These are phyloP conservation scores for Ophiostoma sp. DNA, from an alignment of 2,329 filamentous ascomycete genomes.

Conservation along the genomic window DNA sequence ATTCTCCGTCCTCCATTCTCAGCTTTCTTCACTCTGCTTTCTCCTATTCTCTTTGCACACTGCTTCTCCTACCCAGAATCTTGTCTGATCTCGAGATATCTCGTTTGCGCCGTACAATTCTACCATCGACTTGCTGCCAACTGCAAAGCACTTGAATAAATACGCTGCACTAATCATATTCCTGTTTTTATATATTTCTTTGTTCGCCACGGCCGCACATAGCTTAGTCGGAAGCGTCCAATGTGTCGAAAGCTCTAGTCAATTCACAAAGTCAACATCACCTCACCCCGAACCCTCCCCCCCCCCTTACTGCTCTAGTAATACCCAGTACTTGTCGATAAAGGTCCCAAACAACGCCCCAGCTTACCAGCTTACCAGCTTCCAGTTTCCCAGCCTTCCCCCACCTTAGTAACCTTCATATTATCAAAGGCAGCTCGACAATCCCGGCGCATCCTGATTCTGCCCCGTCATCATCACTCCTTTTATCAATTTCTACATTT, in stretches of 20 bases:
- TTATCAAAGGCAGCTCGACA: not conserved
- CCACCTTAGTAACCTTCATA: not conserved
- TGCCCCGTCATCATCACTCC: not conserved
- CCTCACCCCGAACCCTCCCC: not conserved
- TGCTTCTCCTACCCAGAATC: too few species aligned
- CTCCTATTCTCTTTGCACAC: not conserved
- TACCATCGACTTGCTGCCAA: not conserved
- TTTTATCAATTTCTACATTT: conserved; percentile 6
- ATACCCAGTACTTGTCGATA: not conserved
- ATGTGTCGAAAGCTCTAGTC: not conserved
- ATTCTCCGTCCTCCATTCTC: not conserved
- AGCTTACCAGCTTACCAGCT: conserved; percentile 5
- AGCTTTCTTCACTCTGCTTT: not conserved
- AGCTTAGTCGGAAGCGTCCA: not conserved
- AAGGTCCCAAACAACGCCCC: not conserved
- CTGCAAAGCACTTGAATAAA: not conserved
- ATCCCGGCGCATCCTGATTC: conserved; percentile 8
- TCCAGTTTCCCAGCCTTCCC: conserved; percentile 4
- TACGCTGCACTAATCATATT: not conserved
- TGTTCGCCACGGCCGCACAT: not conserved
- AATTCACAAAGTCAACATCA: not conserved
- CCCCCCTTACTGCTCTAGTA: not conserved
- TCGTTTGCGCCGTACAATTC: not conserved
- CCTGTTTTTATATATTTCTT: not conserved
- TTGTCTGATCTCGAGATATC: not conserved